A percentile compares a stretch with the other conserved stretches of the same genome.
Conservation (phyloP, 2,329 filamentous ascomycete genomes). For the Sporothrix mexicana region DNA sequence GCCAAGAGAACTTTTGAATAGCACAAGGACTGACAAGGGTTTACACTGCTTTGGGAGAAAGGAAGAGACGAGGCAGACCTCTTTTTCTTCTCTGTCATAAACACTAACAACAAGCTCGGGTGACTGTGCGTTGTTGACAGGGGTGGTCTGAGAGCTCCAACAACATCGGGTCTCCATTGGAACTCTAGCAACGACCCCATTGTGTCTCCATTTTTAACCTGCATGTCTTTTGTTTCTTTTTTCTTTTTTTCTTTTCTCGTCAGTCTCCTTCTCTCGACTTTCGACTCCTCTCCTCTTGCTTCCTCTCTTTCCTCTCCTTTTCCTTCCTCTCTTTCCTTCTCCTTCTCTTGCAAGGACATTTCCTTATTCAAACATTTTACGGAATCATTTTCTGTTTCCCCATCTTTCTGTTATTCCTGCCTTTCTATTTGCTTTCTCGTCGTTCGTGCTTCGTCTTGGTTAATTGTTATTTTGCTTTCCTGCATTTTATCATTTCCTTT, state of each 20-base stretch:
- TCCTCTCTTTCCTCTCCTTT: background rate
- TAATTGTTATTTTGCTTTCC: constrained; percentile 23
- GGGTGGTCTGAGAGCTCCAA: constrained; percentile 25
- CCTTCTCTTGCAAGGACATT: background rate
- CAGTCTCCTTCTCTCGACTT: background rate
- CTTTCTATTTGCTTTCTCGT: constrained; percentile 11
- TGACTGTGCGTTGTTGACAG: constrained; percentile 11
- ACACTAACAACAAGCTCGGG: constrained; percentile 42
- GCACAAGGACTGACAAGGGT: constrained; percentile 1
- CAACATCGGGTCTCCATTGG: constrained; percentile 19
- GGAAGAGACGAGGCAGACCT: background rate
- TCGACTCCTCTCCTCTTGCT: background rate
- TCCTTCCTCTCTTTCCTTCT: constrained; percentile 6
- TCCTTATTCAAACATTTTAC: constrained; percentile 26
- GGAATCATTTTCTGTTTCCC: constrained; percentile 13
- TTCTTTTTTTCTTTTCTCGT: constrained; percentile 16
- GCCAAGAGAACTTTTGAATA: background rate
- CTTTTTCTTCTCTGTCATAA: background rate
- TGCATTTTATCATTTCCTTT: constrained; percentile 5
- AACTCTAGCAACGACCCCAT: constrained; percentile 5
- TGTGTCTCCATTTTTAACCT: constrained; percentile 17
- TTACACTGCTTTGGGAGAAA: background rate
- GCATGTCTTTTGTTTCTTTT: constrained; percentile 17
- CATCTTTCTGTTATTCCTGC: constrained; percentile 19
- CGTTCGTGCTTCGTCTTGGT: constrained; percentile 18